Evolutionary conservation across 1,139 yeast species (phyloP), one percentile per base, ranked within the genome.

Genomic region (Saccharomyces hybrid): DNA sequence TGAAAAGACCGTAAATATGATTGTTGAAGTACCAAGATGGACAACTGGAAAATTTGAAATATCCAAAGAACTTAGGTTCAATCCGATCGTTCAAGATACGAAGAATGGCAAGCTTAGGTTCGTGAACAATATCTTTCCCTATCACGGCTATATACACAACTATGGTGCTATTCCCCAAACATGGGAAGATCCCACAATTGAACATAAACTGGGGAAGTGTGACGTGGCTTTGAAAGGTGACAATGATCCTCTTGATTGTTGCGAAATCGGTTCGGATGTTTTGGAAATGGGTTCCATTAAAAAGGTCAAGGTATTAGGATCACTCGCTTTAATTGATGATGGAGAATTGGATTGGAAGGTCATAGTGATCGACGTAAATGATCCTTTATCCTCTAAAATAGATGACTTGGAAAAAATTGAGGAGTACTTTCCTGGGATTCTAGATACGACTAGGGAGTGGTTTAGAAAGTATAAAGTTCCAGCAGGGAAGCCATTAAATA

Each of bases 121-220:
- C 65, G 95, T 91, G 53, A 84, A 95, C 72, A 93, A 93, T 79
- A 78, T 95, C 60, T 91, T 88, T 80, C 99, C 99, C 34, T 95
- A 85, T 77, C 91, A 88, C 70, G 99, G 99, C 28, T 91, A 91
- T 75, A 89, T 93, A 59, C 96, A 88, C 75, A 91, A 91, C 75
- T 91, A 91, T 71, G 98, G 99, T 59, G 97, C 98, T n/a, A 80
- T 93, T 72, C 97, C 99, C 50, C 98, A 91, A 75, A 93, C 99
- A 28, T 93, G 98, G 98, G 99, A 93, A 67, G 84, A 82, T 64
- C 84, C 85, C 38, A 59, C 61, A 56, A 66, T 68, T 20, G 50
- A 48, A 64, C 76, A 76, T 59, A 6, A 28, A 6, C 16, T 51
- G 25, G 42, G 50, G 28, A 47, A 9, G 41, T 80, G 74, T 55